Evolutionary conservation across 768 basidiomycete species (phyloP).

Genomic region (Trametes sanguinea): DNA sequence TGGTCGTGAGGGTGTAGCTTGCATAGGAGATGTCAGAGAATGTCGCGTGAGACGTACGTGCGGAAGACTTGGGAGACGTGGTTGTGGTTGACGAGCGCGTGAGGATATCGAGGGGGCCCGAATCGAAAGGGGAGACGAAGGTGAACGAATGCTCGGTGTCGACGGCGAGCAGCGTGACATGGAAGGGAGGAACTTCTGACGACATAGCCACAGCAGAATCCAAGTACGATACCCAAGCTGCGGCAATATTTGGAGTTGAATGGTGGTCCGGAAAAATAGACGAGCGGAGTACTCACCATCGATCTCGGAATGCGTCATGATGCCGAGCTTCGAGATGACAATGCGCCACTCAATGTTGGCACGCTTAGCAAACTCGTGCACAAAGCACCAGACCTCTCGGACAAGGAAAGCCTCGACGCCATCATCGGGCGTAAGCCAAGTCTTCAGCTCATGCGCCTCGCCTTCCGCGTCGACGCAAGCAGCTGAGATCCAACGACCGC

Average conservation of each 20-base stretch:
- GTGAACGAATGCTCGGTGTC: slow-evolving; percentile 63
- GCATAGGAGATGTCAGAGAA: slow-evolving; percentile 26
- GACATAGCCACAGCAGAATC: slow-evolving; percentile 41
- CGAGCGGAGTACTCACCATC: slow-evolving; percentile 50
- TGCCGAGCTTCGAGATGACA: slow-evolving; percentile 68
- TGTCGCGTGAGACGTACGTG: slow-evolving; percentile 10
- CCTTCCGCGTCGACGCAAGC: slow-evolving; percentile 77
- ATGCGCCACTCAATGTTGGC: slow-evolving; percentile 82
- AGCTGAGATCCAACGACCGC: slow-evolving; percentile 78
- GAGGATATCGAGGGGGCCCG: background rate
- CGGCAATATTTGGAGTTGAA: background rate
- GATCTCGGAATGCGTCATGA: slow-evolving; percentile 59
- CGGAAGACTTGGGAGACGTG: background rate
- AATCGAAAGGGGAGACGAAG: slow-evolving; percentile 42
- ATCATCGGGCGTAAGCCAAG: slow-evolving; percentile 58
- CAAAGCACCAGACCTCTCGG: slow-evolving; percentile 71
- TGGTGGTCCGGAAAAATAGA: slow-evolving; percentile 6
- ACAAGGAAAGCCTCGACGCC: slow-evolving; percentile 51
- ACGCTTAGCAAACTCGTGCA: slow-evolving; percentile 56
- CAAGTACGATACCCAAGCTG: slow-evolving; percentile 69
- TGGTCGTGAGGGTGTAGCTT: slow-evolving; percentile 52
- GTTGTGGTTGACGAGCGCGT: slow-evolving; percentile 3
- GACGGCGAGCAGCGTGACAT: slow-evolving; percentile 62
- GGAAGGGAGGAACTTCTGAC: slow-evolving; percentile 50
- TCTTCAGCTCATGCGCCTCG: slow-evolving; percentile 67